Evolutionary conservation across 192 early-diverging fungal species (phyloP), one percentile per base, ranked within the genome.

Genomic region (Obelidium mucronatum): DNA sequence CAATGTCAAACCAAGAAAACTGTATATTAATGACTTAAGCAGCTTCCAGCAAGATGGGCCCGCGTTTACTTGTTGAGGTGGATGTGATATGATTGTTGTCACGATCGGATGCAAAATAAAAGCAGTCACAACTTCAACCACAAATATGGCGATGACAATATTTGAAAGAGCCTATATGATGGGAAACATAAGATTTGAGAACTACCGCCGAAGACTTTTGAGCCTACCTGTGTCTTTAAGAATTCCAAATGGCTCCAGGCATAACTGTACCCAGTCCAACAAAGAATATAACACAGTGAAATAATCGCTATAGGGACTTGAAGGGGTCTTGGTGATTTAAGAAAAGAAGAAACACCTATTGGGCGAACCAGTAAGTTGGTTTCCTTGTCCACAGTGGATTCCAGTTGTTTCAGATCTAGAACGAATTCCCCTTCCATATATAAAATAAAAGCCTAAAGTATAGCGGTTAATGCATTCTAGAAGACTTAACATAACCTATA

Each of bases 21-120:
- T 70, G 40, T 73, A 79, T 0, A 55, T 61, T 5, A 84, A 67
- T n/a, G 37, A 78, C 56, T 87, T 84, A 22, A 87, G 67, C 4
- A 87, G n/a, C 59, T 56, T 31, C 84, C 84, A 86, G 2, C 78
- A 78, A 33, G 80, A 30, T 22, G 67, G 71, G 22, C 61, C 28
- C 37, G n/a, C 35, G 22, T 30, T n/a, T 26, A 63, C 77, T 26
- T 40, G 36, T 4, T 75, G 70, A 22, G 78, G 73, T 6, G 83
- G 70, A 33, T 68, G 75, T 54, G 64, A 54, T 26, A 82, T 66
- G 22, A 85, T n/a, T 19, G 80, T 69, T 28, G 74, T 58, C 8
- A 80, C 62, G 13, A 75, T 64, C 19, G 82, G 78, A 44, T 78
- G 53, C 51, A 83, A 56, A 56, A 73, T 40, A 42, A 82, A 19